These are phyloP conservation scores for Thymus mandschuricus DNA, from an alignment of 257 asterid species.

Conservation along the genomic window DNA sequence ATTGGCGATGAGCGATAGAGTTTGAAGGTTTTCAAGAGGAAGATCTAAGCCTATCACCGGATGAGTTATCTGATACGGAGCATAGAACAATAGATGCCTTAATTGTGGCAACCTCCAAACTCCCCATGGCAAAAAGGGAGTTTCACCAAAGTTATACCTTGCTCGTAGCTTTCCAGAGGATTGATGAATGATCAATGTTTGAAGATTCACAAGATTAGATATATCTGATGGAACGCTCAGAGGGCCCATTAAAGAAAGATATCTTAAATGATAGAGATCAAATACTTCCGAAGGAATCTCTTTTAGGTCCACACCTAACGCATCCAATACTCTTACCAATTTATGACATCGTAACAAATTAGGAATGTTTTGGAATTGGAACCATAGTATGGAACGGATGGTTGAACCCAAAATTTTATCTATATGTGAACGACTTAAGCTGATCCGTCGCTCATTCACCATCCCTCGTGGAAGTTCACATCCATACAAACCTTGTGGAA, in stretches of 20 bases:
- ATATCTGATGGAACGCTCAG: slow-evolving; percentile 11
- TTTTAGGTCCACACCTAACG: too few species aligned
- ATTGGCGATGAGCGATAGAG: not conserved
- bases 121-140: not conserved
- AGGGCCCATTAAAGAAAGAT: not conserved
- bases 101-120: not conserved
- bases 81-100: not conserved
- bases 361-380: not conserved
- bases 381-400: not conserved
- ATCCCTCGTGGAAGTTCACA: not conserved
- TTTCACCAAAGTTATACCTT: too few species aligned
- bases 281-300: not conserved
- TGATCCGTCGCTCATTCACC: not conserved
- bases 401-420: not conserved
- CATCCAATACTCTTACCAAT: slow-evolving; percentile 8
- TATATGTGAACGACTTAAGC: not conserved
- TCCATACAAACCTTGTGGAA: too few species aligned
- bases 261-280: slow-evolving; percentile 10
- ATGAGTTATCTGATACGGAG: not conserved
- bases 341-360: not conserved
- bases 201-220: slow-evolving; percentile 23
- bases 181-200: slow-evolving; percentile 18
- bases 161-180: not conserved
- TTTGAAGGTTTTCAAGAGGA: not conserved
- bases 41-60: not conserved